phyloP scores from a whole-genome alignment of 2,329 filamentous ascomycete species.

The Colletotrichum shisoi region DNA sequence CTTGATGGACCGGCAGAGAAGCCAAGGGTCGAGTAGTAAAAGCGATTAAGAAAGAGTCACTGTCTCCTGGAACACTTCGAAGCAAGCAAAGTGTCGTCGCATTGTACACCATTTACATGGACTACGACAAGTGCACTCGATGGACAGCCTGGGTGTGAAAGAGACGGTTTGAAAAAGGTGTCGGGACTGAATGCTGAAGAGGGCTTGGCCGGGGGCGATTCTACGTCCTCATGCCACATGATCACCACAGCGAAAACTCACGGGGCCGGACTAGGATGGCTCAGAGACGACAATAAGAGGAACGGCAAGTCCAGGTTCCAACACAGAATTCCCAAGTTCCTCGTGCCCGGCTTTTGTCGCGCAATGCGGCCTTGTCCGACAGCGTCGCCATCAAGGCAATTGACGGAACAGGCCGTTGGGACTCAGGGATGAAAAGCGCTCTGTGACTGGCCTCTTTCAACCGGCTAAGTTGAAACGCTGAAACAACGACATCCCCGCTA shows the following conservation, averaged over 20 bases:
- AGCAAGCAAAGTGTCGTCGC: constrained; percentile 11
- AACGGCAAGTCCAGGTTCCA: neutral
- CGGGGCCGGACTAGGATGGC: neutral
- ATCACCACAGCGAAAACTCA: constrained; percentile 6
- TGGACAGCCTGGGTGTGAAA: neutral
- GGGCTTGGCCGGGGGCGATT: constrained; percentile 1
- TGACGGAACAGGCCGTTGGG: constrained; percentile 8
- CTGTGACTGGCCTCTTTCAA: constrained; percentile 29
- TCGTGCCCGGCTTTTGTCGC: neutral
- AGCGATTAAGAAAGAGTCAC: neutral
- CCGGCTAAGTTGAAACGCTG: constrained; percentile 38
- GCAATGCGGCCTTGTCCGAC: constrained; percentile 8
- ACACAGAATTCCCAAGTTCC: no score
- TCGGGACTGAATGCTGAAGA: neutral
- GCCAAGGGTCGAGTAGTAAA: neutral
- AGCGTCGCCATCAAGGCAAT: neutral
- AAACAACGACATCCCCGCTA: constrained; percentile 36
- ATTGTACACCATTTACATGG: constrained; percentile 11
- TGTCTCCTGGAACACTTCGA: neutral
- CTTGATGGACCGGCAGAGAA: neutral
- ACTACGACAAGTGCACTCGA: neutral
- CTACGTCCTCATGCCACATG: constrained; percentile 9
- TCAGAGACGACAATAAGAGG: neutral
- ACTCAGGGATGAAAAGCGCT: constrained; percentile 14
- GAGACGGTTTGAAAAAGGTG: neutral